Conservation (phyloP, 116 monocot species). For the Dioscorea cayenensis region DNA sequence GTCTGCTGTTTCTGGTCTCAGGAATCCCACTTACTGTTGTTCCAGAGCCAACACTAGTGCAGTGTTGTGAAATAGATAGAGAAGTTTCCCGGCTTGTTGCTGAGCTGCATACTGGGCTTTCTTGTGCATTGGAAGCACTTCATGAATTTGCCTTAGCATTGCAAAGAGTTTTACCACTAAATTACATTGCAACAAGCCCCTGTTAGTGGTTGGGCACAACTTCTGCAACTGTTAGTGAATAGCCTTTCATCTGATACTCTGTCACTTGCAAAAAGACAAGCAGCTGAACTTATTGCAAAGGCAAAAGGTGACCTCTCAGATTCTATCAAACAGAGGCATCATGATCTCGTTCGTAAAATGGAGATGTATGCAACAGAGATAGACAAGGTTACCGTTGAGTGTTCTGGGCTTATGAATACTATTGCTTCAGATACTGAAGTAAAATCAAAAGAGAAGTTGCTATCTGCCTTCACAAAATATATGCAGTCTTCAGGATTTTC, state of each 20-base stretch:
- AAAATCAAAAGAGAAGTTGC: constrained; percentile 57
- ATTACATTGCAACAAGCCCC: constrained; percentile 80
- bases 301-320: constrained; percentile 42
- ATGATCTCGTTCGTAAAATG: constrained; percentile 45
- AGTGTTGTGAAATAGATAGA: constrained; percentile 80
- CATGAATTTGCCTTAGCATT: constrained; percentile 67
- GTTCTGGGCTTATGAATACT: constrained; percentile 58
- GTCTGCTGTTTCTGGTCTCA: constrained; percentile 62
- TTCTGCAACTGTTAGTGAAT: constrained; percentile 65
- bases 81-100: constrained; percentile 53
- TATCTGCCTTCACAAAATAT: constrained; percentile 63
- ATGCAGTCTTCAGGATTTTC: constrained; percentile 53
- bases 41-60: constrained; percentile 86
- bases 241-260: constrained; percentile 71
- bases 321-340: constrained; percentile 57
- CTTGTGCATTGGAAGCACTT: constrained; percentile 58
- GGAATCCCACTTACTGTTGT: constrained; percentile 90
- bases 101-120: constrained; percentile 65
- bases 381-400: constrained; percentile 51
- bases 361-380: constrained; percentile 54
- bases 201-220: constrained; percentile 69
- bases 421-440: constrained; percentile 51
- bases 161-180: constrained; percentile 71
- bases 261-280: constrained; percentile 57
- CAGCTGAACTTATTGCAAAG: constrained; percentile 67